Evolutionary conservation across 1,284 basidiomycete genomes (phyloP).

Genomic region (Malassezia sp.): DNA sequence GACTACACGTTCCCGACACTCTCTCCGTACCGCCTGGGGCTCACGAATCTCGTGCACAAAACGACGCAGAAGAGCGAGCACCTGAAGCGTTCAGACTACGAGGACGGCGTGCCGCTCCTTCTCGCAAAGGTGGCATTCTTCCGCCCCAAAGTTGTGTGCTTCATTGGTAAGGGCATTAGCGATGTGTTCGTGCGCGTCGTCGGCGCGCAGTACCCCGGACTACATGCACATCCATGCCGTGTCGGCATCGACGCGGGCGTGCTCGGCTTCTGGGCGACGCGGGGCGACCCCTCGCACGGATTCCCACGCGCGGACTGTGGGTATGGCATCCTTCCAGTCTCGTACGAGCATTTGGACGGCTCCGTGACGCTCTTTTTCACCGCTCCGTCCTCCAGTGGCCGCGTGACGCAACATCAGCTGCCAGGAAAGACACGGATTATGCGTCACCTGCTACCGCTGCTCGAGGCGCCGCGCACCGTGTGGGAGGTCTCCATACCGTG

Average conservation of each 20-base stretch:
- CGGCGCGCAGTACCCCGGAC: not conserved
- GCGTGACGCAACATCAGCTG: slow-evolving; percentile 37
- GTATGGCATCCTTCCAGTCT: slow-evolving; percentile 10
- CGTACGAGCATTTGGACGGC: not conserved
- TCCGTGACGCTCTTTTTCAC: slow-evolving; percentile 26
- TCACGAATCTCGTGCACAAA: slow-evolving; percentile 13
- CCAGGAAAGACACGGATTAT: slow-evolving; percentile 30
- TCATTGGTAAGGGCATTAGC: slow-evolving; percentile 14
- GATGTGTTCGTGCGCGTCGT: slow-evolving; percentile 2
- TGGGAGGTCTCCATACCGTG: no score
- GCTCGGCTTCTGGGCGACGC: slow-evolving; percentile 7
- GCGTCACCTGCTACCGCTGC: slow-evolving; percentile 12
- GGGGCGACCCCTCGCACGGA: not conserved
- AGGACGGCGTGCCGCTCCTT: slow-evolving; percentile 6
- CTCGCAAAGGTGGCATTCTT: slow-evolving; percentile 4
- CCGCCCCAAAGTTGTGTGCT: slow-evolving; percentile 10
- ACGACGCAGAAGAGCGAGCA: slow-evolving; percentile 12
- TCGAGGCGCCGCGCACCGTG: not conserved
- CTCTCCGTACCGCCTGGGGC: slow-evolving; percentile 2
- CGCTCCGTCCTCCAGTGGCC: slow-evolving; percentile 30
- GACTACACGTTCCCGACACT: slow-evolving; percentile 4
- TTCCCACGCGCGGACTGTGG: slow-evolving; percentile 5
- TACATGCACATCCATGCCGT: no score
- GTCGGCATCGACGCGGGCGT: no score
- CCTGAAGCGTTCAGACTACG: slow-evolving; percentile 1